These are phyloP conservation scores for Gigaspora rosea DNA, from an alignment of 192 early-diverging fungal genomes.

Conservation along the genomic window DNA sequence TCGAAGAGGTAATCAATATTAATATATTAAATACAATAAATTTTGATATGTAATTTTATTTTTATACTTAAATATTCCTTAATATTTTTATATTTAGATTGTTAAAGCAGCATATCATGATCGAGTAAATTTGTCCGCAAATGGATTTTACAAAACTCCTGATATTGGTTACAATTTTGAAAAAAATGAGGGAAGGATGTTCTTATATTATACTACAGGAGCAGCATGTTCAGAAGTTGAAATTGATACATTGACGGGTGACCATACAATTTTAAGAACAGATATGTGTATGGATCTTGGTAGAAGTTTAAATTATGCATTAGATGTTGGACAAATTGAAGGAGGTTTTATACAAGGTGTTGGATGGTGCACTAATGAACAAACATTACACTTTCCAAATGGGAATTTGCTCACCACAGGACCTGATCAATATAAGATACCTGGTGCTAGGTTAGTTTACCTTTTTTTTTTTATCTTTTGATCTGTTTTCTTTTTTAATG, in stretches of 20 bases:
- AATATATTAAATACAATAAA: slow-evolving; percentile 78
- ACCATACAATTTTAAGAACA: too few species aligned
- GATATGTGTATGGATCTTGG: too few species aligned
- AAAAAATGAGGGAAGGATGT: slow-evolving; percentile 67
- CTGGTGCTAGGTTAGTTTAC: slow-evolving; percentile 58
- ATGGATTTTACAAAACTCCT: too few species aligned
- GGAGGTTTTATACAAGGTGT: slow-evolving; percentile 84
- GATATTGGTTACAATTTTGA: slow-evolving; percentile 77
- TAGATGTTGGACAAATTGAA: slow-evolving; percentile 90
- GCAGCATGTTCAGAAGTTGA: slow-evolving; percentile 78
- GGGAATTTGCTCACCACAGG: too few species aligned
- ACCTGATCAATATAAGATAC: slow-evolving; percentile 88
- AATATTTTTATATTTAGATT: background rate
- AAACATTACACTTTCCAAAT: too few species aligned
- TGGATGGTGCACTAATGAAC: too few species aligned
- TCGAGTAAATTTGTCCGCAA: too few species aligned
- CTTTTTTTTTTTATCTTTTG: background rate
- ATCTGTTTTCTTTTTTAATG: too few species aligned
- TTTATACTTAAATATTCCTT: slow-evolving; percentile 63
- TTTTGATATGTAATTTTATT: slow-evolving; percentile 73
- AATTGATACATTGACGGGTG: too few species aligned
- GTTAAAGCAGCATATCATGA: too few species aligned
- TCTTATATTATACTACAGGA: slow-evolving; percentile 84
- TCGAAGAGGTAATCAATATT: too few species aligned
- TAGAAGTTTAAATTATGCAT: slow-evolving; percentile 80